Percentiles rank a stretch among this genome's conserved stretches.
These are phyloP conservation scores for Stentor coeruleus DNA, from an alignment of 73 alveolate species.

Conservation along the genomic window DNA sequence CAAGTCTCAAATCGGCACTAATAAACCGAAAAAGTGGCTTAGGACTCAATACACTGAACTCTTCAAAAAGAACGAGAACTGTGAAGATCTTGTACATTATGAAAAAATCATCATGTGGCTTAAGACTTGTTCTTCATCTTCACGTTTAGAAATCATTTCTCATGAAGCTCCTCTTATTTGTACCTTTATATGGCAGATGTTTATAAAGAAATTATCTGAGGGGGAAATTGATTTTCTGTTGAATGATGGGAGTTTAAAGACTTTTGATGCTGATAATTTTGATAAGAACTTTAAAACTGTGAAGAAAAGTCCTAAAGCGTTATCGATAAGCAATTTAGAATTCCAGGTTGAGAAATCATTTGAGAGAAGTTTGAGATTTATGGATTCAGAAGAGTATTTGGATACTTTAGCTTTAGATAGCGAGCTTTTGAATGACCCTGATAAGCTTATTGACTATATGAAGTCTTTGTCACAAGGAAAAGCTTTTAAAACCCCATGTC, in stretches of 20 bases:
- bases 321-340: not conserved
- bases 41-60: not conserved
- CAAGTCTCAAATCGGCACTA: not conserved
- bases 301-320: not conserved
- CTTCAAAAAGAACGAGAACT: not conserved
- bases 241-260: not conserved
- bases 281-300: not conserved
- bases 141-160: not conserved
- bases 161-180: not conserved
- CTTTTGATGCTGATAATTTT: not conserved
- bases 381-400: slow-evolving; percentile 6
- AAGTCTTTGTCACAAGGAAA: not conserved
- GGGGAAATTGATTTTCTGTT: not conserved
- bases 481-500: slow-evolving; percentile 3
- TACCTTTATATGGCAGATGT: not conserved
- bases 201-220: not conserved
- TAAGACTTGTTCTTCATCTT: not conserved
- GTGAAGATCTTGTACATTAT: not conserved
- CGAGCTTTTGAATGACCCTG: not conserved
- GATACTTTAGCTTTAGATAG: slow-evolving; percentile 10
- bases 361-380: not conserved
- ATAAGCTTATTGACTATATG: not conserved
- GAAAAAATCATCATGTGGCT: not conserved
- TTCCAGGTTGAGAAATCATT: slow-evolving; percentile 13
- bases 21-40: not conserved